Percentiles rank a stretch among this genome's conserved stretches.
These are phyloP conservation scores for Geranium incanum DNA, from an alignment of 441 rosid species.

Conservation along the genomic window DNA sequence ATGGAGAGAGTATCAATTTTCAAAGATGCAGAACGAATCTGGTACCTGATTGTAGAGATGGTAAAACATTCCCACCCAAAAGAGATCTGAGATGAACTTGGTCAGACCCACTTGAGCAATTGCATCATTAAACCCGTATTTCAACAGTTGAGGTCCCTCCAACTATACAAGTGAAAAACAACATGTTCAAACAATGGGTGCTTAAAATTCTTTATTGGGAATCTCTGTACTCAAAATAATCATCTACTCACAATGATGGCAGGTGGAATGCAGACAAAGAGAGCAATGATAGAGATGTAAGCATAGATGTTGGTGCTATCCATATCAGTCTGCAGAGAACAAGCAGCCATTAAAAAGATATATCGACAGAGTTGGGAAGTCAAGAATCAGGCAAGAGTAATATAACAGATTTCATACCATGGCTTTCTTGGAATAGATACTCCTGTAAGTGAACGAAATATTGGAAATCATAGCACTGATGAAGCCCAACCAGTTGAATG, in stretches of 20 bases:
- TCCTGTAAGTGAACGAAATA: too few relatives aligned
- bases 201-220: too few relatives aligned
- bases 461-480: too few relatives aligned
- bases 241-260: constrained; percentile 41
- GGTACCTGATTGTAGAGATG: constrained; percentile 60
- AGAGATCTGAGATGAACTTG: constrained; percentile 48
- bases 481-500: too few relatives aligned
- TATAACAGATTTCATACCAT: too few relatives aligned
- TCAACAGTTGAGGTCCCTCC: constrained; percentile 59
- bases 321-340: constrained; percentile 47
- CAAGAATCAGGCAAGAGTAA: too few relatives aligned
- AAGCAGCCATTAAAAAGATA: too few relatives aligned
- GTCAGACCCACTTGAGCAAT: constrained; percentile 48
- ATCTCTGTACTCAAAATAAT: not conserved
- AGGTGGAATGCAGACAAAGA: constrained; percentile 51
- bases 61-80: constrained; percentile 62
- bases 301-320: constrained; percentile 62
- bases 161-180: constrained; percentile 24
- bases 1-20: too few relatives aligned
- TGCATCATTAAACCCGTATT: constrained; percentile 47
- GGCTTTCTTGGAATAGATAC: too few relatives aligned
- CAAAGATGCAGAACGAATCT: too few relatives aligned
- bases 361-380: too few relatives aligned
- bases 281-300: constrained; percentile 54
- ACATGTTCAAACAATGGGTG: too few relatives aligned